Conservation (phyloP, 2,329 filamentous ascomycete species). For the Dactylonectria estremocensis region DNA sequence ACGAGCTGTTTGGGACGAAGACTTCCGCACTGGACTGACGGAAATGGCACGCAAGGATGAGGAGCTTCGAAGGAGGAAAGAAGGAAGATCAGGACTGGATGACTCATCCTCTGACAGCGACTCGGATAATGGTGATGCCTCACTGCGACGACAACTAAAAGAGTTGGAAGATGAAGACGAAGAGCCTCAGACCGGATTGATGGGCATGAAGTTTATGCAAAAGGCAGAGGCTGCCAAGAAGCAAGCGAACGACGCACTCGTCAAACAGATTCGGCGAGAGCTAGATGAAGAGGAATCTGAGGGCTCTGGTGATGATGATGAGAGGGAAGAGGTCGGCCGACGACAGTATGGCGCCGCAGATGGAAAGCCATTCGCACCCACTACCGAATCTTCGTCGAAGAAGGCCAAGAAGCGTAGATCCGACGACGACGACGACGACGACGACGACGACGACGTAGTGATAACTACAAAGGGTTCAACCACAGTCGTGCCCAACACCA, state of each 20-base stretch:
- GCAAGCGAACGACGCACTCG: constrained; percentile 84
- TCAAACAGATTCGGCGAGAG: constrained; percentile 79
- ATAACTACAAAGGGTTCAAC: constrained; percentile 46
- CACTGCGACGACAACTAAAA: constrained; percentile 63
- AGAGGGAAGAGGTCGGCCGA: constrained; percentile 75
- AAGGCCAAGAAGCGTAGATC: constrained; percentile 50
- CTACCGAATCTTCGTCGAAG: constrained; percentile 49
- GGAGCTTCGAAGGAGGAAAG: constrained; percentile 84
- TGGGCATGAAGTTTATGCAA: constrained; percentile 95
- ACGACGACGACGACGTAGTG: constrained; percentile 47
- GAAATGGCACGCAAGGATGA: constrained; percentile 89
- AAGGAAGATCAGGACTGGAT: constrained; percentile 71
- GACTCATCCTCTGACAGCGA: constrained; percentile 70
- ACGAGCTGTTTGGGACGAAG: constrained; percentile 89
- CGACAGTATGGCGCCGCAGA: constrained; percentile 74
- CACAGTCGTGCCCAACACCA: constrained; percentile 40
- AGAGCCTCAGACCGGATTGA: constrained; percentile 76
- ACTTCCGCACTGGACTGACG: constrained; percentile 81
- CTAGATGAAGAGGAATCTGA: constrained; percentile 74
- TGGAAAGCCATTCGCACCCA: constrained; percentile 50
- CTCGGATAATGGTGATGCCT: constrained; percentile 71
- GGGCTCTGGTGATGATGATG: constrained; percentile 68
- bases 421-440: constrained; percentile 47
- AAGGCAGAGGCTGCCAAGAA: constrained; percentile 86
- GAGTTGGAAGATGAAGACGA: constrained; percentile 63